Evolutionary conservation across 495 filamentous ascomycete genomes (phyloP).

Genomic region (Hamigera avellanea): DNA sequence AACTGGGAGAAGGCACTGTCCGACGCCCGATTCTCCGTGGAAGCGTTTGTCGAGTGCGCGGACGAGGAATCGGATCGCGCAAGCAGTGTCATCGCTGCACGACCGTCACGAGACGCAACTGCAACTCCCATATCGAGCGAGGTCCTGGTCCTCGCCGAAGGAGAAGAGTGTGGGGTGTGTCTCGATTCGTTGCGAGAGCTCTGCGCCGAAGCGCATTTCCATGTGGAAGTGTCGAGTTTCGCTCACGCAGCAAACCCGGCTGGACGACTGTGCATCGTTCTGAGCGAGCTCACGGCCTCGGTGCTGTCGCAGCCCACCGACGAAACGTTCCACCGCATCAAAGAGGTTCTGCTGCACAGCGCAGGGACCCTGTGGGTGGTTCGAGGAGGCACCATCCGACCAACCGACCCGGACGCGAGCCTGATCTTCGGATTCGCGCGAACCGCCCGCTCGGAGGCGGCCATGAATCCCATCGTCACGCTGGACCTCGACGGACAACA

Average conservation of each 20-base stretch:
- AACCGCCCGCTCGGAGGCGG: constrained; percentile 21
- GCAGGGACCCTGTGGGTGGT: constrained; percentile 19
- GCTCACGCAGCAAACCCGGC: constrained; percentile 5
- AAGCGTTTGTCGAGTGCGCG: too few relatives aligned
- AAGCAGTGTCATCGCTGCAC: too few relatives aligned
- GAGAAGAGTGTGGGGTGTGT: too few relatives aligned
- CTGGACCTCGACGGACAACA: constrained; percentile 14
- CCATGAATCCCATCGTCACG: constrained; percentile 12
- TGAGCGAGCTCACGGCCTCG: constrained; percentile 5
- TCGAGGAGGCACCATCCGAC: constrained; percentile 7
- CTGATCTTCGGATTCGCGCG: constrained; percentile 17
- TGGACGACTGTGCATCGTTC: constrained; percentile 14
- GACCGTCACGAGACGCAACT: too few relatives aligned
- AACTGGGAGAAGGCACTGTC: too few relatives aligned
- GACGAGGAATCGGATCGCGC: too few relatives aligned
- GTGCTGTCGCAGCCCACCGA: constrained; percentile 2
- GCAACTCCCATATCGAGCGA: too few relatives aligned
- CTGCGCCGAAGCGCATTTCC: too few relatives aligned
- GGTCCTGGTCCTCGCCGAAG: too few relatives aligned
- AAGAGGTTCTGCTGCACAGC: constrained; percentile 11
- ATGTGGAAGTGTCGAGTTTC: too few relatives aligned
- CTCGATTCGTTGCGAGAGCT: too few relatives aligned
- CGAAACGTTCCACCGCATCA: constrained; percentile 7
- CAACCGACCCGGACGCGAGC: constrained; percentile 11
- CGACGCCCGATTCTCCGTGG: too few relatives aligned